Percentiles rank a stretch among this genome's conserved stretches.
phyloP scores from a whole-genome alignment of 345 rosid species.

The Salix udensis region DNA sequence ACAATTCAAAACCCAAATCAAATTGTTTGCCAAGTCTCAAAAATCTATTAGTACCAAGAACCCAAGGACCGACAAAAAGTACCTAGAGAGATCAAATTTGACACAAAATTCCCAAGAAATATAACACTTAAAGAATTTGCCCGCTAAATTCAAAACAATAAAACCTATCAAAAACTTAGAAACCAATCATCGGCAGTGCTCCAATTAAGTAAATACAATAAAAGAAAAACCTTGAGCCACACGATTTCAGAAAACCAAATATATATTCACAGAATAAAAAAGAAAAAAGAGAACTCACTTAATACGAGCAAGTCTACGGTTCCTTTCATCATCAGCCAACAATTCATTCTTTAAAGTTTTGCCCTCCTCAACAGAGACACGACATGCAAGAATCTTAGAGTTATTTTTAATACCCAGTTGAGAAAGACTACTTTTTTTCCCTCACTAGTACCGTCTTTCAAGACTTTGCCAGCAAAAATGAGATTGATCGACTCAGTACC shows the following conservation, averaged over 20 bases:
- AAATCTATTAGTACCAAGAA: too few species aligned
- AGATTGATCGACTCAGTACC: constrained; percentile 57
- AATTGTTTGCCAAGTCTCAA: too few species aligned
- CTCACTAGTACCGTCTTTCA: constrained; percentile 55
- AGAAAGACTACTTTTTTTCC: constrained; percentile 33
- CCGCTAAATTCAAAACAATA: too few species aligned
- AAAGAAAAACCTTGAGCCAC: not conserved
- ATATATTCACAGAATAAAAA: not conserved
- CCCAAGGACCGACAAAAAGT: too few species aligned
- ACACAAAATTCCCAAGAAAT: too few species aligned
- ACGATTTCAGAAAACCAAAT: not conserved
- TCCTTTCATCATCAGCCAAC: constrained; percentile 77
- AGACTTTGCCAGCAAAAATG: constrained; percentile 69
- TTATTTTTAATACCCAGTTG: constrained; percentile 65
- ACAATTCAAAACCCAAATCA: too few species aligned
- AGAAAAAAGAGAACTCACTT: constrained; percentile 41
- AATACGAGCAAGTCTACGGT: constrained; percentile 55
- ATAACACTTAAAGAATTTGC: too few species aligned
- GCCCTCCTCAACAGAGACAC: constrained; percentile 61
- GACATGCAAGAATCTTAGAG: constrained; percentile 70
- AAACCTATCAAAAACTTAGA: too few species aligned
- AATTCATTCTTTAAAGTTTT: constrained; percentile 45
- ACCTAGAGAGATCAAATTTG: too few species aligned
- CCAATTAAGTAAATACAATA: not conserved
- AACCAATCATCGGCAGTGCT: too few species aligned